Base-by-base conservation (phyloP, 441 rosid genomes). In the Jatropha podagrica region DNA sequence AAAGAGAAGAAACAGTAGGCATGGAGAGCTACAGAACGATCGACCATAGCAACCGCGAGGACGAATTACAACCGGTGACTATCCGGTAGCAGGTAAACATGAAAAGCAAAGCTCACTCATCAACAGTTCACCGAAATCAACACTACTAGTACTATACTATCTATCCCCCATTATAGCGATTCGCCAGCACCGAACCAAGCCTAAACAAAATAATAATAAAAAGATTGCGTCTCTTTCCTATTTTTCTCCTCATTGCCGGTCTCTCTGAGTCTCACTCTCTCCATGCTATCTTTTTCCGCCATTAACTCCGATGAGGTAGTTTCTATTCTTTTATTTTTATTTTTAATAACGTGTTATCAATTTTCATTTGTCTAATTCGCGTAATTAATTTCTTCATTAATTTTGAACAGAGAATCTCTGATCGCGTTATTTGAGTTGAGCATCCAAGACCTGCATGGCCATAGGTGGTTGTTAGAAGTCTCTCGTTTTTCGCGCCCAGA, bases 391-490 rank as follows among this genome's bases (percentile, higher is more conserved):
- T 46, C 5, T 67, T 42, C 18, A 17, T n/a, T 23, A 40, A 32
- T 37, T 74, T 54, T 73, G 27, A 71, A 48, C 83, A 78, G 84
- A 80, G 84, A 82, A 74, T 85, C 80, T 79, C 80, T 74, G 78
- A 67, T 74, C 60, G 60, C 51, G 70, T 58, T 61, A 69, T 66
- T 73, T 46, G 20, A 52, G 49, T 73, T 9, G 3, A 38, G 61
- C 41, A 46, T 37, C 38, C 69, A 71, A 74, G 6, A 72, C 69
- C 75, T 70, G 44, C 70, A 46, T 52, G 78, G n/a, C 64, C 65
- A 74, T 46, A 48, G 27, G 67, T 10, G 60, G 61, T 58, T 74
- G 40, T 65, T 2, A 52, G 52, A 62, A 74, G n/a, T 52, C 0
- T 72, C 78, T 78, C 79, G 73, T 69, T 66, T 26, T 75, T 63